These are phyloP conservation scores for Apophysomyces trapeziformis DNA, from an alignment of 371 early-diverging fungal species.

Conservation along the genomic window DNA sequence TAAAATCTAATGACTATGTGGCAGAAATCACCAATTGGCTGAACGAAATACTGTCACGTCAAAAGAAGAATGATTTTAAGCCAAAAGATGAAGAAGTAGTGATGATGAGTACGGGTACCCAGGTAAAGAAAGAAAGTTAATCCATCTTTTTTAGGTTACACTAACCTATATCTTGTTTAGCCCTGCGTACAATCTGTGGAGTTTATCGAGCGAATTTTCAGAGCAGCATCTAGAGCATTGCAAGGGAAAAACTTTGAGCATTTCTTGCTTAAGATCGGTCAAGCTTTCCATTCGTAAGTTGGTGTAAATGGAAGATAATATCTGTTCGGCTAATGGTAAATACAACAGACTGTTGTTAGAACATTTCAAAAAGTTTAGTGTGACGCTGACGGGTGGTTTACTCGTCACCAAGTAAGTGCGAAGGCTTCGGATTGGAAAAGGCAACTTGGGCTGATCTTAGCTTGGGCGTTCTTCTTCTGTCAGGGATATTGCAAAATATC, in stretches of 20 bases:
- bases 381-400: constrained; percentile 85
- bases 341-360: constrained; percentile 79
- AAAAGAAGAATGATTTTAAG: constrained; percentile 76
- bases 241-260: constrained; percentile 82
- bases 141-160: neutral
- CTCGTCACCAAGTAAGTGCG: constrained; percentile 80
- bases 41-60: constrained; percentile 60
- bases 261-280: constrained; percentile 81
- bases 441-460: neutral
- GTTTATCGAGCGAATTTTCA: constrained; percentile 65
- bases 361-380: constrained; percentile 88
- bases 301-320: too few relatives aligned
- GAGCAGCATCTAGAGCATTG: constrained; percentile 61
- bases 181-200: constrained; percentile 78
- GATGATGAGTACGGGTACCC: constrained; percentile 74
- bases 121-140: constrained; percentile 32
- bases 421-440: neutral
- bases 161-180: constrained; percentile 23
- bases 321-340: too few relatives aligned
- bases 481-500: constrained; percentile 93
- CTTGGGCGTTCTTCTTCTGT: neutral
- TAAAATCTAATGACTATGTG: neutral
- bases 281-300: constrained; percentile 75
- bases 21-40: constrained; percentile 57
- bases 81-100: constrained; percentile 86